These are phyloP conservation scores for Zygnema cylindricum DNA, from an alignment of 139 green algal species.

Conservation along the genomic window DNA sequence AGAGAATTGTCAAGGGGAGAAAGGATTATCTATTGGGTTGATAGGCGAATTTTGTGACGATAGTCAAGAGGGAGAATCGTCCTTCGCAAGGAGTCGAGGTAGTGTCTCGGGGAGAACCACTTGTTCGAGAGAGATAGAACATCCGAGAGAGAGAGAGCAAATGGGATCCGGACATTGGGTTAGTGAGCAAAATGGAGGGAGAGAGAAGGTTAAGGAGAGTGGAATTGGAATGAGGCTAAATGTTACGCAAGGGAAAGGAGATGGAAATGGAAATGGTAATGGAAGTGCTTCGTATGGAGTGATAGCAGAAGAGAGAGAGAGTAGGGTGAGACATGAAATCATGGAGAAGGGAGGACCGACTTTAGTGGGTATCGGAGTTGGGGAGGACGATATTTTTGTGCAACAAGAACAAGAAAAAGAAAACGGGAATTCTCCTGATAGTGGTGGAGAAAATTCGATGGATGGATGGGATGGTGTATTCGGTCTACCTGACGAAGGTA, in stretches of 20 bases:
- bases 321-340: not conserved
- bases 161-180: not conserved
- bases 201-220: not conserved
- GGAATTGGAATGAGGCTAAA: not conserved
- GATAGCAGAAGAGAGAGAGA: not conserved
- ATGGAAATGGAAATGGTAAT: too few species aligned
- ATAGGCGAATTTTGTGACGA: not conserved
- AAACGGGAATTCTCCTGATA: not conserved
- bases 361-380: not conserved
- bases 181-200: not conserved
- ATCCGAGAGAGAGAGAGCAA: not conserved
- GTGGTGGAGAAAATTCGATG: not conserved
- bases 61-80: too few species aligned
- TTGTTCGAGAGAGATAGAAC: too few species aligned
- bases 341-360: not conserved
- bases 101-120: not conserved
- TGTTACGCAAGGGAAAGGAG: too few species aligned
- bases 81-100: not conserved
- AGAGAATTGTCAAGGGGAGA: not conserved
- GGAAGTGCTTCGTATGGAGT: too few species aligned
- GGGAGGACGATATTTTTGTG: not conserved
- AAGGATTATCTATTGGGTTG: not conserved
- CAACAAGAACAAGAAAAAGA: not conserved
- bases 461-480: constrained; percentile 5
- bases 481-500: not conserved